These are phyloP conservation scores for Salvia rosmarinus DNA, from an alignment of 257 asterid genomes.

Conservation along the genomic window DNA sequence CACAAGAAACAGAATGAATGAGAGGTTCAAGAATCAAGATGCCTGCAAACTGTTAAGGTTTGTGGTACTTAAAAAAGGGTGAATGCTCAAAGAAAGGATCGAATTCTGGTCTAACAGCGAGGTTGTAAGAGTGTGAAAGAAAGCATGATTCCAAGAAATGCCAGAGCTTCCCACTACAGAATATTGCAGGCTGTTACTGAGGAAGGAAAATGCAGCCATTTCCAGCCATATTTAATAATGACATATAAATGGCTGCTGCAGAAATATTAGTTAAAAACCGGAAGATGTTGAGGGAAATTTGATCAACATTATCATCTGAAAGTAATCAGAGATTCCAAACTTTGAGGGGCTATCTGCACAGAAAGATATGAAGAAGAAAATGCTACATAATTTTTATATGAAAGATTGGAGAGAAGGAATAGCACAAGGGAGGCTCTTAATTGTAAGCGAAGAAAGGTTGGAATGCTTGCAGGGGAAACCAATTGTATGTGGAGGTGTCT, in stretches of 20 bases:
- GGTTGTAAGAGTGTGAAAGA: conserved; percentile 23
- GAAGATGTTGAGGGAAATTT: conserved; percentile 28
- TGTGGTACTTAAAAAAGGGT: conserved; percentile 13
- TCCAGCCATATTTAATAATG: conserved; percentile 32
- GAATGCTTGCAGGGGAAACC: conserved; percentile 66
- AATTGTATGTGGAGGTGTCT: conserved; percentile 46
- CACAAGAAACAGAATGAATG: too few species aligned
- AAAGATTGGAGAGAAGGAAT: conserved; percentile 41
- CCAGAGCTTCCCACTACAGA: conserved; percentile 17
- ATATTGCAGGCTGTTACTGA: conserved; percentile 11
- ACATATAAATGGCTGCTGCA: conserved; percentile 30
- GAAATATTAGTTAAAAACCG: not conserved
- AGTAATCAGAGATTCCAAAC: conserved; percentile 61
- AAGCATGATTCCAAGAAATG: conserved; percentile 17
- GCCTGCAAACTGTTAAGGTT: not conserved
- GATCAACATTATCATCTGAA: conserved; percentile 46
- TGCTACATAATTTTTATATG: conserved; percentile 16
- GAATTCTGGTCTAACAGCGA: conserved; percentile 4
- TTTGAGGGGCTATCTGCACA: conserved; percentile 49
- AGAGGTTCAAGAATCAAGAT: not conserved
- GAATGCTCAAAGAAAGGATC: conserved; percentile 21
- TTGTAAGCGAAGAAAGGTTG: conserved; percentile 87
- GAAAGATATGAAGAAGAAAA: conserved; percentile 32
- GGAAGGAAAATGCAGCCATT: conserved; percentile 30
- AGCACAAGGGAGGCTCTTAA: conserved; percentile 44